Evolutionary conservation across 2,329 filamentous ascomycete genomes (phyloP).

Genomic region (Colletotrichum caudatum): DNA sequence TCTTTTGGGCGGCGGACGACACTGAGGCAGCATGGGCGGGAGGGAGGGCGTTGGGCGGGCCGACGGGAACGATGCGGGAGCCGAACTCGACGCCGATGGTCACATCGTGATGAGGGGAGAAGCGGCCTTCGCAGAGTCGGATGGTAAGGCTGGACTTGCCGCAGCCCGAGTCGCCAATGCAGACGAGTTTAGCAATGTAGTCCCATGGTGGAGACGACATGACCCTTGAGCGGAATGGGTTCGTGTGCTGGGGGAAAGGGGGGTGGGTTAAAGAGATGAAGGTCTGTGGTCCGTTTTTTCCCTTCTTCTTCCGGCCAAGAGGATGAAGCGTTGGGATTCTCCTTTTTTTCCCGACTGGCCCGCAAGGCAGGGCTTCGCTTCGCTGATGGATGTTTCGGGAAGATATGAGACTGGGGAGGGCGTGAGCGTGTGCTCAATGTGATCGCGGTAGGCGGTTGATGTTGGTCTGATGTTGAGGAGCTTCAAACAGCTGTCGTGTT

Average conservation of each 20-base stretch:
- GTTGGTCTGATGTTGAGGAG: constrained; percentile 38
- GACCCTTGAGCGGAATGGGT: constrained; percentile 43
- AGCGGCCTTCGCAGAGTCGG: constrained; percentile 95
- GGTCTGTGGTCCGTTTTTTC: constrained; percentile 29
- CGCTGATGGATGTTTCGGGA: constrained; percentile 19
- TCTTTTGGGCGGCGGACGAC: constrained; percentile 33
- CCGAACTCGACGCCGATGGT: constrained; percentile 98
- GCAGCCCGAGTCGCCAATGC: constrained; percentile 95
- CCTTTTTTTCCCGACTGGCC: not conserved
- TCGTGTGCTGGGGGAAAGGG: constrained; percentile 28
- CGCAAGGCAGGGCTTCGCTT: constrained; percentile 8
- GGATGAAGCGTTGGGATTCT: constrained; percentile 11
- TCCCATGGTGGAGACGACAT: constrained; percentile 86
- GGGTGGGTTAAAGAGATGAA: constrained; percentile 9
- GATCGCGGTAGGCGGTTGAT: constrained; percentile 5
- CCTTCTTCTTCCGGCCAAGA: not conserved
- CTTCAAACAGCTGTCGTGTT: constrained; percentile 29
- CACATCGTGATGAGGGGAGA: constrained; percentile 94
- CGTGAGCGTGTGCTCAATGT: constrained; percentile 15
- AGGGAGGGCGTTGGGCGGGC: constrained; percentile 76
- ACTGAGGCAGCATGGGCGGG: constrained; percentile 46
- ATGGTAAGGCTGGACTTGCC: constrained; percentile 96
- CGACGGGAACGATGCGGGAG: constrained; percentile 90
- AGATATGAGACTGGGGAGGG: constrained; percentile 2
- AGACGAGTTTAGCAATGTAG: constrained; percentile 98